These are phyloP conservation scores for Arthrinium puccinioides DNA, from an alignment of 2,329 filamentous ascomycete species.

Conservation along the genomic window DNA sequence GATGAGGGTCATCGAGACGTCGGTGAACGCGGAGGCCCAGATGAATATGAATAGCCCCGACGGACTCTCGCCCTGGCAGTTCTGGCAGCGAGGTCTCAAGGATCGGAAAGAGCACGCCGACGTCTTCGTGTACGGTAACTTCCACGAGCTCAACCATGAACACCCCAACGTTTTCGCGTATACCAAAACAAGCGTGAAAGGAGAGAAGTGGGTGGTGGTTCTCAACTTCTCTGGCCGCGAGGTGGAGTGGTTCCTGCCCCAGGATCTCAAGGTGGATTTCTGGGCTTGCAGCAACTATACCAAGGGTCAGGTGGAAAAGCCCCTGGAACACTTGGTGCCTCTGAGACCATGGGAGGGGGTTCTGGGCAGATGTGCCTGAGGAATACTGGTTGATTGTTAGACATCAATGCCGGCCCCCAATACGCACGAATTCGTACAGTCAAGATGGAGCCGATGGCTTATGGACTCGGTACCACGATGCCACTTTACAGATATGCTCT, in stretches of 20 bases:
- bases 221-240: slow-evolving; percentile 20
- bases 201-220: slow-evolving; percentile 20
- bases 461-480: background rate
- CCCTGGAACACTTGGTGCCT: slow-evolving; percentile 8
- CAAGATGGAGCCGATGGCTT: background rate
- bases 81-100: slow-evolving; percentile 50
- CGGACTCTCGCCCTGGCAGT: slow-evolving; percentile 44
- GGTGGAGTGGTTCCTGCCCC: slow-evolving; percentile 15
- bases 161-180: slow-evolving; percentile 16
- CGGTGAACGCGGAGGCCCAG: slow-evolving; percentile 52
- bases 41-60: slow-evolving; percentile 22
- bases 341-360: slow-evolving; percentile 21
- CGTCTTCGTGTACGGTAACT: slow-evolving; percentile 55
- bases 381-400: no score
- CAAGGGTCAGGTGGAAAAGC: slow-evolving; percentile 14
- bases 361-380: slow-evolving; percentile 10
- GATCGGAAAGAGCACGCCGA: slow-evolving; percentile 49
- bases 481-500: no score
- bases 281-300: slow-evolving; percentile 16
- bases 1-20: slow-evolving; percentile 50
- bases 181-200: slow-evolving; percentile 13
- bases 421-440: background rate
- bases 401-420: no score
- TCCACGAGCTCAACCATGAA: slow-evolving; percentile 26
- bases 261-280: slow-evolving; percentile 12